Evolutionary conservation across 2,329 filamentous ascomycete genomes (phyloP), one percentile per base, ranked within the genome.

Genomic region (Aspergillus sp.): DNA sequence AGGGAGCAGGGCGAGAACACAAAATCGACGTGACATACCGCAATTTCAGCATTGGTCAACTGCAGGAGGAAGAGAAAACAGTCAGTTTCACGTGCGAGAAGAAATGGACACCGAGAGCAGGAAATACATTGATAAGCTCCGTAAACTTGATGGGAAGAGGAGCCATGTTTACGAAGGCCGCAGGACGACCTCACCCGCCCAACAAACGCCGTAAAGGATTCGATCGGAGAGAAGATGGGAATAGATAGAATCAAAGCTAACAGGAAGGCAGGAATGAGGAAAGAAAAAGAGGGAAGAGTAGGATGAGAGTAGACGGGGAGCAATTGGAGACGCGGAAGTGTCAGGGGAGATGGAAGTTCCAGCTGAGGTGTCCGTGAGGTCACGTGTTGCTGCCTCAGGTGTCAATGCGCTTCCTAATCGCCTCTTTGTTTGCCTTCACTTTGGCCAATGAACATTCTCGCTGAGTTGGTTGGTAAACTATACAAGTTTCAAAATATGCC

Each of bases 121-220:
- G 40, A 68, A 55, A 44, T 65, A 80, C 77, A 71, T 88, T 83
- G 63, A 89, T 74, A 57, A 89, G 76, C 78, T 93, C 86, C 62
- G 82, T 82, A 67, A 94, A 93, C 72, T 86, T 86, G 69, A 94
- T 93, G 57, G 84, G 86, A 58, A 93, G 72, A 65, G 79, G 75
- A 55, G 64, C 66, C 66, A 69, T 69, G 61, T 57, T 66, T 63
- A 61, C 55, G 49, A 57, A 52, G 53, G 59, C 54, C 54, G 57
- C 45, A 51, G 48, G 40, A 55, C 53, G 57, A 60, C 60, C 58
- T 60, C 51, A 62, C 60, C 52, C 58, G 54, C 55, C 55, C 40
- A 51, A 55, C 40, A 44, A 59, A 61, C 55, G 54, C 58, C 48
- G 50, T 45, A 51, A 58, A 49, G 35, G 49, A 52, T 33, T 38